Evolutionary conservation across 805 yeast species (phyloP), one percentile per base, ranked within the genome.

Genomic region (Candida chilensis): DNA sequence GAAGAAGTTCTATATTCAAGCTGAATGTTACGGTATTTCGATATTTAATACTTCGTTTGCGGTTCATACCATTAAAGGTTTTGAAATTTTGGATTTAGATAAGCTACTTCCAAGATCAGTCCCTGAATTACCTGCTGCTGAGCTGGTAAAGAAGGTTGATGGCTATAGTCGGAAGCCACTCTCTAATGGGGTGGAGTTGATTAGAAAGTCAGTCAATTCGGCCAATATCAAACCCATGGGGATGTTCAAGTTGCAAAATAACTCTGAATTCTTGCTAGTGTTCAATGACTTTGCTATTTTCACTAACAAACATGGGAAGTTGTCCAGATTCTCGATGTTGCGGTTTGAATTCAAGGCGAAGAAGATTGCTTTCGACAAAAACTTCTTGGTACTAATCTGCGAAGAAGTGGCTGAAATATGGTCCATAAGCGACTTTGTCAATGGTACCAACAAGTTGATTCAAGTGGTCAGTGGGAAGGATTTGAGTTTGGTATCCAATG

Each of bases 391-490:
- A 24, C 32, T 80, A 4, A 65, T 74, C 17, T 74, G 79, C 25
- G 75, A 76, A 14, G 86, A 81, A 39, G 66, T 77, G 28, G 61
- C 83, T 6, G 94, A 85, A 44, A 63, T 85, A 3, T 74, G 87
- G 59, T 65, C 74, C 20, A 56, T 79, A 16, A 66, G 67, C 27
- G 67, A 61, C 36, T 51, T 54, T 30, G 63, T 64, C 13, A 52
- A 52, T 13, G 64, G 66, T 4, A 37, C 67, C 8, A 62, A 56
- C 32, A 67, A 67, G 20, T 67, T 79, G 9, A 60, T 70, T 15
- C 94, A 85, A 47, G 78, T 83, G 4, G 64, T 85, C 24, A 68
- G 76, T 3, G 90, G 90, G 15, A 79, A 77, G 45, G 83, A 74
- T 40, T 69, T 84, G 19, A 42, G 38, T 12, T 36, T 54, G 44